Evolutionary conservation across 2,329 filamentous ascomycete genomes (phyloP).

Genomic region (Trichoderma harzianum): DNA sequence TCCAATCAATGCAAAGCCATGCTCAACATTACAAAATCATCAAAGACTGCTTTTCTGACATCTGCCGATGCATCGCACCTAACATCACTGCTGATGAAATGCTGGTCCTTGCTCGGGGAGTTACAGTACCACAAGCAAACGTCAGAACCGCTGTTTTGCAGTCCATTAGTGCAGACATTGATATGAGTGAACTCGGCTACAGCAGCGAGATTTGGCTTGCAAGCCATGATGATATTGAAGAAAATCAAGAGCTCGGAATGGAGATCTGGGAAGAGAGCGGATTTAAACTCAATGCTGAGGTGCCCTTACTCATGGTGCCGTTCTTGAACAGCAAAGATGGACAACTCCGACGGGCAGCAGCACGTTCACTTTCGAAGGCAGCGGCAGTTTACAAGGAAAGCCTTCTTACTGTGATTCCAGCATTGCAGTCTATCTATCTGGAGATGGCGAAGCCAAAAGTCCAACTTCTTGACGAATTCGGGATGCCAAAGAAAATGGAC

Average conservation of each 20-base stretch:
- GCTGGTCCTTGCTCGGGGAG: conserved; percentile 69
- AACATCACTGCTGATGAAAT: conserved; percentile 76
- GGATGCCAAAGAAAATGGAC: conserved; percentile 89
- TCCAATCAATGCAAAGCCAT: conserved; percentile 82
- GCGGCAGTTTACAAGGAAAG: conserved; percentile 58
- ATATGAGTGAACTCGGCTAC: conserved; percentile 81
- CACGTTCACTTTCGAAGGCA: conserved; percentile 74
- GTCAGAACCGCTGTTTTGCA: conserved; percentile 85
- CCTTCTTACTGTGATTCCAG: conserved; percentile 59
- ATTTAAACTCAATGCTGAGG: conserved; percentile 64
- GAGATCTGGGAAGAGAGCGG: conserved; percentile 96
- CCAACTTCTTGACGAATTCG: conserved; percentile 85
- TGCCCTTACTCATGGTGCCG: conserved; percentile 65
- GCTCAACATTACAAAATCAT: conserved; percentile 92
- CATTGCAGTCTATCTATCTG: conserved; percentile 67
- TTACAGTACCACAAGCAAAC: conserved; percentile 72
- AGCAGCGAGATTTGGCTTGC: conserved; percentile 92
- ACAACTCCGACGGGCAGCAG: conserved; percentile 79
- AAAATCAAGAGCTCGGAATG: conserved; percentile 77
- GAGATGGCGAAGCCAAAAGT: conserved; percentile 78
- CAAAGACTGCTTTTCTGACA: conserved; percentile 86
- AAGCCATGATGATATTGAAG: conserved; percentile 83
- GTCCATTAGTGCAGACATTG: conserved; percentile 85
- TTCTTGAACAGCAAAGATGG: conserved; percentile 78
- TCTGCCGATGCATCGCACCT: conserved; percentile 78